Evolutionary conservation across 1,284 basidiomycete species (phyloP), one percentile per base, ranked within the genome.

Genomic region (Singerocomus inundabilis): DNA sequence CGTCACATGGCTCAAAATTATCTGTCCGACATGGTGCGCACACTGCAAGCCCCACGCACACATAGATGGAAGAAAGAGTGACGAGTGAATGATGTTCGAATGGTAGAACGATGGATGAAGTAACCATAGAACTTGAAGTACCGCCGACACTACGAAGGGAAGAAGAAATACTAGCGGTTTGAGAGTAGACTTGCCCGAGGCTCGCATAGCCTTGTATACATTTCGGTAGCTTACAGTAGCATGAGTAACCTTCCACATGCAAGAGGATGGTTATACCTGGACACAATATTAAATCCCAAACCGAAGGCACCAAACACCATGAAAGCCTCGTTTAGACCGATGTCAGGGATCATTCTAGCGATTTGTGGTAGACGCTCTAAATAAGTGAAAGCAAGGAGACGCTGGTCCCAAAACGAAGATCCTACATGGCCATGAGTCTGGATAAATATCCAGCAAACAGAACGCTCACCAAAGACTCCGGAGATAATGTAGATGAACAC

Each of bases 1-100:
- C 44, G 93, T 95, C 35, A 98, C 85, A 69, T 99, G 96, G 0
- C 94, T 92, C 31, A 98, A 73, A 65, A 98, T 98, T 72, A 98
- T 89, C 57, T 90, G 77, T 32, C 93, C 92, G 38, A 98, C 95
- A 62, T 88, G 85, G 67, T 92, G 87, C 18, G 88, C 84, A 57
- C 92, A 93, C 61, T 88, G 84, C 43, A 93, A 70, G 21, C 92
- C 96, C 93, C 94, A 98, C 38, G 88, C 87, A 57, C 84, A 85
- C 16, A 95, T 69, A 76, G 96, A 96, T 1, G 94, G 92, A 6
- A 98, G 71, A 62, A 98, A 85, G 18, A 88, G 76, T 2, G 83
- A 72, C 1, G 82, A 84, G 59, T 81, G 69, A 44, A 87, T 68
- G 64, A 88, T 82, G 28, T 70, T 72, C 1, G 80, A 80, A 52